These are phyloP conservation scores for Mucor velutinosus DNA, from an alignment of 371 early-diverging fungal genomes.

Conservation along the genomic window DNA sequence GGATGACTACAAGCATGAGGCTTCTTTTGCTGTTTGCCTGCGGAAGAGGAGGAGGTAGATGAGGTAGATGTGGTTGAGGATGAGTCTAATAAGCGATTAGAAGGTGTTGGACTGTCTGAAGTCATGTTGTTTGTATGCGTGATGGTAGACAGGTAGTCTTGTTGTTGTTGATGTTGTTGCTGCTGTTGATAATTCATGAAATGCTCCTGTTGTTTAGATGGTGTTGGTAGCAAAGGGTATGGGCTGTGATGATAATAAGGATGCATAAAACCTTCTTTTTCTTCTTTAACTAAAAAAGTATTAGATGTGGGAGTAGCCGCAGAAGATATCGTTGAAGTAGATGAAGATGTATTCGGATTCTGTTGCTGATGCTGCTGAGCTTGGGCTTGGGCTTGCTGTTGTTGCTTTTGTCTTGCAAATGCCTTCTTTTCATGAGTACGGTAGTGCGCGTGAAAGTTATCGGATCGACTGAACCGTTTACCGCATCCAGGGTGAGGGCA, in stretches of 20 bases:
- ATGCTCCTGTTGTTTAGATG: constrained; percentile 11
- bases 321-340: constrained; percentile 3
- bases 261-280: constrained; percentile 8
- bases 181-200: constrained; percentile 12
- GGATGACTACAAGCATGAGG: constrained; percentile 60
- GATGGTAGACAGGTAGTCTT: constrained; percentile 3
- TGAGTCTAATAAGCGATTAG: background rate
- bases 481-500: constrained; percentile 71
- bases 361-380: constrained; percentile 9
- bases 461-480: constrained; percentile 78
- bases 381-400: constrained; percentile 11
- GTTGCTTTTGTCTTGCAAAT: constrained; percentile 32
- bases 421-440: constrained; percentile 57
- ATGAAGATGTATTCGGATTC: background rate
- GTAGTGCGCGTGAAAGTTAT: constrained; percentile 70
- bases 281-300: constrained; percentile 13
- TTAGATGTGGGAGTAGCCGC: constrained; percentile 2
- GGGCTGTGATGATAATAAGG: constrained; percentile 16
- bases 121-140: background rate
- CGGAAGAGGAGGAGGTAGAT: constrained; percentile 16
- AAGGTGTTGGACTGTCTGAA: constrained; percentile 3
- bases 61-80: background rate
- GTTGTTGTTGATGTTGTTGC: constrained; percentile 8
- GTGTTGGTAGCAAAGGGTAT: constrained; percentile 23
- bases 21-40: constrained; percentile 27